phyloP scores from a whole-genome alignment of 179 eudicot species.

The Kewa caespitosa region DNA sequence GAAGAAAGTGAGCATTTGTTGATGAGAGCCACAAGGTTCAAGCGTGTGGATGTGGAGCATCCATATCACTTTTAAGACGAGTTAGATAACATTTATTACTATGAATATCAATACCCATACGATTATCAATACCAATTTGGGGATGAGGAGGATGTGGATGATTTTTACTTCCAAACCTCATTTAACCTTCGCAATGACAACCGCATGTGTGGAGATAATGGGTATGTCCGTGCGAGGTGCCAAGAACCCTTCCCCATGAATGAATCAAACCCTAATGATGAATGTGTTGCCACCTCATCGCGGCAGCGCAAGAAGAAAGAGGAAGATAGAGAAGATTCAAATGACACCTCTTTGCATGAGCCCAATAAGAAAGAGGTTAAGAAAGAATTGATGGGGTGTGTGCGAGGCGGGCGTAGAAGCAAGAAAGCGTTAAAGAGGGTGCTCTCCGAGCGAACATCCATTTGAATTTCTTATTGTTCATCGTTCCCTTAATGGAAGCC shows the following conservation, averaged over 20 bases:
- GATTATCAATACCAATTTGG: slow-evolving; percentile 41
- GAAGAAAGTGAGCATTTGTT: slow-evolving; percentile 95
- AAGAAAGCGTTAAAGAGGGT: too few relatives aligned
- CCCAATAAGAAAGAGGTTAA: too few relatives aligned
- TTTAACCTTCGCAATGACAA: slow-evolving; percentile 17
- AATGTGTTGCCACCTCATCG: too few relatives aligned
- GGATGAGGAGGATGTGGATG: slow-evolving; percentile 46
- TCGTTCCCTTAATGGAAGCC: slow-evolving; percentile 79
- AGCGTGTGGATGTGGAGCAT: slow-evolving; percentile 61
- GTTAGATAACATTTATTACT: slow-evolving; percentile 41
- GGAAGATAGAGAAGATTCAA: too few relatives aligned
- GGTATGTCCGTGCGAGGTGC: too few relatives aligned
- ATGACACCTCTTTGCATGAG: too few relatives aligned
- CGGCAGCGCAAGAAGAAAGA: too few relatives aligned
- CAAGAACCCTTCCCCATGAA: too few relatives aligned
- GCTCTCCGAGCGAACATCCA: slow-evolving; percentile 91
- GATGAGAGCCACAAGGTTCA: slow-evolving; percentile 83
- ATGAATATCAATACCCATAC: slow-evolving; percentile 45
- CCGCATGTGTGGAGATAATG: too few relatives aligned
- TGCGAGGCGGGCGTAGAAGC: too few relatives aligned
- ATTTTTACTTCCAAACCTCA: slow-evolving; percentile 43
- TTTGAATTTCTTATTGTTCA: slow-evolving; percentile 75
- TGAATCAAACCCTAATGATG: too few relatives aligned
- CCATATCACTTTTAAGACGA: slow-evolving; percentile 50
- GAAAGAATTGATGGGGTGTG: too few relatives aligned